A percentile compares a stretch with the other conserved stretches of the same genome.
These are phyloP conservation scores for Brasenia schreberi DNA, from an alignment of 164 flowering plant genomes.

Conservation along the genomic window DNA sequence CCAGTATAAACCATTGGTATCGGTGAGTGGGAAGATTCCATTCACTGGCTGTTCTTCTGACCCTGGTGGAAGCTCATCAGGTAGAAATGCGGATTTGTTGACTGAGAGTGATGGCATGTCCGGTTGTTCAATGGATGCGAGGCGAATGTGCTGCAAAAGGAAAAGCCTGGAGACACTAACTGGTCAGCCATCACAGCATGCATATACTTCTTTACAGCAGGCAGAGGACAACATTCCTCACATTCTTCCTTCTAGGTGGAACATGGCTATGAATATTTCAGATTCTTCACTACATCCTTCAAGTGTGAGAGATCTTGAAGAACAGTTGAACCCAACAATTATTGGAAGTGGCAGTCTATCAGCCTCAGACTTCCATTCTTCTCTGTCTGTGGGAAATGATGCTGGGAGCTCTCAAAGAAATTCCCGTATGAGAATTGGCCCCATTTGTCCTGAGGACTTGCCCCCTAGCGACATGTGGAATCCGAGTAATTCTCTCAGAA, in stretches of 20 bases:
- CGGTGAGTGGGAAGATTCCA: constrained; percentile 17
- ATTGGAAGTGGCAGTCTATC: constrained; percentile 21
- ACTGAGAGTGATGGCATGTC: constrained; percentile 39
- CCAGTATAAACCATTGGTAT: constrained; percentile 18
- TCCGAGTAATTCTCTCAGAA: constrained; percentile 6
- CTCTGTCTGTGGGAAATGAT: constrained; percentile 12
- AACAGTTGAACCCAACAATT: constrained; percentile 23
- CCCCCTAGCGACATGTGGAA: constrained; percentile 21
- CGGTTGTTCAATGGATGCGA: constrained; percentile 41
- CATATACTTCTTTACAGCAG: constrained; percentile 22
- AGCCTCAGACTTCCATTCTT: constrained; percentile 21
- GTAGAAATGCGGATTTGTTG: constrained; percentile 21
- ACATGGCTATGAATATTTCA: constrained; percentile 15
- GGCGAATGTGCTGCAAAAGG: constrained; percentile 58
- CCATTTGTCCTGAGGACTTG: constrained; percentile 17
- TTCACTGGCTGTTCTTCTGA: constrained; percentile 26
- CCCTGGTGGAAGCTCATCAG: constrained; percentile 24
- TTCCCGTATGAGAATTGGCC: constrained; percentile 22
- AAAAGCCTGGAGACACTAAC: constrained; percentile 52
- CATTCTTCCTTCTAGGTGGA: constrained; percentile 15
- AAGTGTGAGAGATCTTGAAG: constrained; percentile 13
- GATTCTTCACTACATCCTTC: constrained; percentile 13
- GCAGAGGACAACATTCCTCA: constrained; percentile 38
- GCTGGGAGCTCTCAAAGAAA: constrained; percentile 27
- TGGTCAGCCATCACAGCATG: constrained; percentile 54